Evolutionary conservation across 345 rosid species (phyloP).

Genomic region (Luvunga scandens): DNA sequence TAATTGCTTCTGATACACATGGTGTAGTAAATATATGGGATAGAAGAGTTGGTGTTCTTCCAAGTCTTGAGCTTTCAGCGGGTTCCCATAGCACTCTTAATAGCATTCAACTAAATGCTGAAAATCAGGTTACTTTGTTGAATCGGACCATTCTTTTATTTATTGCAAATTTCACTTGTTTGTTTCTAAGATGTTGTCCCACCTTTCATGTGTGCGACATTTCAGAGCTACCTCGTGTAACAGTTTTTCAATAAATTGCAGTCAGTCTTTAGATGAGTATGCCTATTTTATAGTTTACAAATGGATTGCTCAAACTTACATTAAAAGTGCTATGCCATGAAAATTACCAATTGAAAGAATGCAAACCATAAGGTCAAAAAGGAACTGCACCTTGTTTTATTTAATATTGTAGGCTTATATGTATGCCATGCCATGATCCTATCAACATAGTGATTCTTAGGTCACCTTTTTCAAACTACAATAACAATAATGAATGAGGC

Average conservation of each 20-base stretch:
- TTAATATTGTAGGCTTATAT: background rate
- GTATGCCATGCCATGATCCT: background rate
- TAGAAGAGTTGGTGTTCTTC: constrained; percentile 59
- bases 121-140: constrained; percentile 63
- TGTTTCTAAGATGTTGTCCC: background rate
- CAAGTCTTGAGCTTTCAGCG: constrained; percentile 64
- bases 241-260: background rate
- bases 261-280: background rate
- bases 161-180: background rate
- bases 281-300: background rate
- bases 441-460: background rate
- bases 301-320: background rate
- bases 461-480: background rate
- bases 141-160: background rate
- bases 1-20: constrained; percentile 69
- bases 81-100: constrained; percentile 44
- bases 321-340: background rate
- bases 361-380: background rate
- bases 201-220: background rate
- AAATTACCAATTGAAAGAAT: background rate
- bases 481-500: background rate
- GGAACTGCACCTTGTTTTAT: background rate
- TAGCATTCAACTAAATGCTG: constrained; percentile 57
- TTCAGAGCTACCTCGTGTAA: background rate
- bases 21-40: constrained; percentile 84